A percentile compares a stretch with the other conserved stretches of the same genome.
Conservation (phyloP, 140 eudicot genomes). For the Cichorium intybus region DNA sequence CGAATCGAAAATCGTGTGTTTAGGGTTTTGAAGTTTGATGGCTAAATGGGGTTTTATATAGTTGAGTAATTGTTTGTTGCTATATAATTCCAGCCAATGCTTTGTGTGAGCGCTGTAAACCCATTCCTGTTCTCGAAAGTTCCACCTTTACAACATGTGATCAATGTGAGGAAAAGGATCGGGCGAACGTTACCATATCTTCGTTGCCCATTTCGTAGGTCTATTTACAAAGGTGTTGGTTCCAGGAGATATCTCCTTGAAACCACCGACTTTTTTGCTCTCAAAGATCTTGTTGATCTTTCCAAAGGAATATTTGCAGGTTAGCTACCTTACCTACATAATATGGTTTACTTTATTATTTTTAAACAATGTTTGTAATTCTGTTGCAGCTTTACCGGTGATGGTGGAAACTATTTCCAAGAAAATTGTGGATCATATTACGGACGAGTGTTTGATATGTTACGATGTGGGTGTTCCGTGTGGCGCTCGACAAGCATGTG, state of each 20-base stretch:
- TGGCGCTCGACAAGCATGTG: constrained; percentile 89
- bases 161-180: constrained; percentile 69
- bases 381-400: constrained; percentile 75
- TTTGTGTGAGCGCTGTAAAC: constrained; percentile 94
- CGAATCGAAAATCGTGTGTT: too few species aligned
- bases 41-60: too few species aligned
- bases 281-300: constrained; percentile 89
- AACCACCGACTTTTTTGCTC: constrained; percentile 86
- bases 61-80: constrained; percentile 9
- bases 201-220: constrained; percentile 83
- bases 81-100: constrained; percentile 77
- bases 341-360: not conserved
- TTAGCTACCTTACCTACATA: constrained; percentile 32
- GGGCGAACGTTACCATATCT: constrained; percentile 83
- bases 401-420: constrained; percentile 79
- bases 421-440: constrained; percentile 78
- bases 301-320: constrained; percentile 99
- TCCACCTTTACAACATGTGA: constrained; percentile 81
- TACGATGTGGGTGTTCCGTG: constrained; percentile 88
- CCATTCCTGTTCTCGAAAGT: constrained; percentile 80
- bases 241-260: constrained; percentile 90
- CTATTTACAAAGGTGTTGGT: constrained; percentile 84
- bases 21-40: too few species aligned
- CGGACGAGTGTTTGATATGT: constrained; percentile 89
- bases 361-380: constrained; percentile 16